Evolutionary conservation across 306 rosid species (phyloP).

Genomic region (Acacia melanoxylon): DNA sequence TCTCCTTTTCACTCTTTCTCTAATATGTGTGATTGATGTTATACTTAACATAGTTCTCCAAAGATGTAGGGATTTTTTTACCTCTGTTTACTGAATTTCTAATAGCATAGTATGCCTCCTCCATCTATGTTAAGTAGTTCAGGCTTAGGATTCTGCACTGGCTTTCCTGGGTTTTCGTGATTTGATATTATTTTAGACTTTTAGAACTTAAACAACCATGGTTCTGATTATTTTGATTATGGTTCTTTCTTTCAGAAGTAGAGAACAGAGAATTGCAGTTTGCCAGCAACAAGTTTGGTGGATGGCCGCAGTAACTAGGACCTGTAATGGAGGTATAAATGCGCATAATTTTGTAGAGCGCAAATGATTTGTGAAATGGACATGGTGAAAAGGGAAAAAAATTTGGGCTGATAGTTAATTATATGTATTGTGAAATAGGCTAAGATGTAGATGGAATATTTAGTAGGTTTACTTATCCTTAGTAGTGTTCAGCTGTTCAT

Average conservation of each 20-base stretch:
- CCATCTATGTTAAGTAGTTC: background rate
- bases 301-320: constrained; percentile 30
- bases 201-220: background rate
- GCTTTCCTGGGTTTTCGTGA: background rate
- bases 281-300: background rate
- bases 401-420: constrained; percentile 13
- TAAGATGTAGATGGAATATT: constrained; percentile 34
- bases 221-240: constrained; percentile 1
- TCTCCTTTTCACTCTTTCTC: background rate
- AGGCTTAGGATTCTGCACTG: background rate
- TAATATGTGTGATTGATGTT: background rate
- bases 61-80: constrained; percentile 39
- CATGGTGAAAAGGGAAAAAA: constrained; percentile 3
- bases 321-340: constrained; percentile 53
- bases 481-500: constrained; percentile 46
- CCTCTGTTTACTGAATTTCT: constrained; percentile 5
- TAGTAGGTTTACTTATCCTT: constrained; percentile 36
- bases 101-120: background rate
- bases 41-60: background rate
- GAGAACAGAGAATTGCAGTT: constrained; percentile 15
- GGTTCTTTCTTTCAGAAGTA: constrained; percentile 61
- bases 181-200: background rate
- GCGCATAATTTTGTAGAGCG: constrained; percentile 55
- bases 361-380: constrained; percentile 28
- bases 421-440: constrained; percentile 31